phyloP scores from a whole-genome alignment of 192 early-diverging fungal genomes.

The Coemansia sp. region DNA sequence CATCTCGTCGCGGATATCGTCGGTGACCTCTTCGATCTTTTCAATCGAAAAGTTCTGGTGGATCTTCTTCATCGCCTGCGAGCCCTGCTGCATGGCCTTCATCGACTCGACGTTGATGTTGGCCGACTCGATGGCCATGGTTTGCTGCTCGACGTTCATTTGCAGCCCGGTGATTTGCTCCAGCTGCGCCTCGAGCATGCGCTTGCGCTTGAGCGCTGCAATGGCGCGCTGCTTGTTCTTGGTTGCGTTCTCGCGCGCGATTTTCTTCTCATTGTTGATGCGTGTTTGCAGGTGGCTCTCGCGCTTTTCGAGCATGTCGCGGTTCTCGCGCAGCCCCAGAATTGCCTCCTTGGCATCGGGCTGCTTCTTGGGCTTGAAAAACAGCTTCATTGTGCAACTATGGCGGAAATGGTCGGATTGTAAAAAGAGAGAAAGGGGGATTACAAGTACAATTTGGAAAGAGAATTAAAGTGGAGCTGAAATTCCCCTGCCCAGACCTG shows the following conservation, averaged over 20 bases:
- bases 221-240: conserved; percentile 85
- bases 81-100: conserved; percentile 89
- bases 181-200: conserved; percentile 76
- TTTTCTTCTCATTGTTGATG: conserved; percentile 79
- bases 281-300: conserved; percentile 81
- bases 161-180: conserved; percentile 84
- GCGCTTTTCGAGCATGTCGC: conserved; percentile 94
- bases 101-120: conserved; percentile 95
- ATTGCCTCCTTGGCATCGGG: conserved; percentile 90
- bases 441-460: conserved; percentile 1
- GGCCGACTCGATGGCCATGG: conserved; percentile 92
- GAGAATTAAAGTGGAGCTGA: too few relatives aligned
- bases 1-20: conserved; percentile 97
- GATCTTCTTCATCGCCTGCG: conserved; percentile 89
- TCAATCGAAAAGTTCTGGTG: conserved; percentile 81
- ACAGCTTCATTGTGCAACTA: conserved; percentile 61
- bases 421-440: too few relatives aligned
- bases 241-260: conserved; percentile 84
- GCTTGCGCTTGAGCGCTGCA: conserved; percentile 93
- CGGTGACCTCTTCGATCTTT: conserved; percentile 94
- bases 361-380: conserved; percentile 61
- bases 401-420: too few relatives aligned
- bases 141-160: conserved; percentile 90
- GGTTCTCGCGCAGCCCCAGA: conserved; percentile 80
- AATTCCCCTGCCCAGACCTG: too few relatives aligned